A percentile compares a stretch with the other conserved stretches of the same genome.
These are phyloP conservation scores for Fagus sylvatica DNA, from an alignment of 306 rosid species.

Conservation along the genomic window DNA sequence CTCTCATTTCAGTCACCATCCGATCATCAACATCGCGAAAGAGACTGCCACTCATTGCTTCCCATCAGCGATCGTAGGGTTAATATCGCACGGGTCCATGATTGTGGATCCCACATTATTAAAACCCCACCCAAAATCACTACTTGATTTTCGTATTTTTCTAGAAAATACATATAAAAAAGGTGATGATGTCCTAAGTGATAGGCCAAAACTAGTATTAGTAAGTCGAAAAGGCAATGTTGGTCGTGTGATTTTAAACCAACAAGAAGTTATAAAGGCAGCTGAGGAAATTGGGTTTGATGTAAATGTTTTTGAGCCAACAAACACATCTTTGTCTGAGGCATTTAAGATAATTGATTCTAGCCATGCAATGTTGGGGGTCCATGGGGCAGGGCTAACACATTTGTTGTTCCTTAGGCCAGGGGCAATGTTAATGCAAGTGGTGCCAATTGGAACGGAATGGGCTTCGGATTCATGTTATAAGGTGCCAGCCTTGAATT, in stretches of 20 bases:
- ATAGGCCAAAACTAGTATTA: conserved; percentile 22
- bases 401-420: conserved; percentile 35
- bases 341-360: conserved; percentile 22
- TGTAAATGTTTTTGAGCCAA: conserved; percentile 35
- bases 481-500: conserved; percentile 12
- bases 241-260: conserved; percentile 32
- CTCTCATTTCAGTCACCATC: conserved; percentile 17
- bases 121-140: conserved; percentile 33
- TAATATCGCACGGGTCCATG: conserved; percentile 43
- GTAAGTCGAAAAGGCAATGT: conserved; percentile 3
- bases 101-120: conserved; percentile 34
- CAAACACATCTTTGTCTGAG: not conserved
- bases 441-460: conserved; percentile 46
- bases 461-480: conserved; percentile 39
- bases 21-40: conserved; percentile 27
- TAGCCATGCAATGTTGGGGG: conserved; percentile 46
- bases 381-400: conserved; percentile 60
- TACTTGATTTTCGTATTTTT: conserved; percentile 26
- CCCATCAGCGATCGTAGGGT: conserved; percentile 36
- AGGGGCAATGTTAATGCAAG: conserved; percentile 39
- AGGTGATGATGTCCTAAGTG: not conserved
- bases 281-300: conserved; percentile 39
- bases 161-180: conserved; percentile 14
- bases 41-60: conserved; percentile 42
- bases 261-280: conserved; percentile 13